Evolutionary conservation across 495 filamentous ascomycete genomes (phyloP), one percentile per base, ranked within the genome.

Genomic region (Cercophora newfieldiana): DNA sequence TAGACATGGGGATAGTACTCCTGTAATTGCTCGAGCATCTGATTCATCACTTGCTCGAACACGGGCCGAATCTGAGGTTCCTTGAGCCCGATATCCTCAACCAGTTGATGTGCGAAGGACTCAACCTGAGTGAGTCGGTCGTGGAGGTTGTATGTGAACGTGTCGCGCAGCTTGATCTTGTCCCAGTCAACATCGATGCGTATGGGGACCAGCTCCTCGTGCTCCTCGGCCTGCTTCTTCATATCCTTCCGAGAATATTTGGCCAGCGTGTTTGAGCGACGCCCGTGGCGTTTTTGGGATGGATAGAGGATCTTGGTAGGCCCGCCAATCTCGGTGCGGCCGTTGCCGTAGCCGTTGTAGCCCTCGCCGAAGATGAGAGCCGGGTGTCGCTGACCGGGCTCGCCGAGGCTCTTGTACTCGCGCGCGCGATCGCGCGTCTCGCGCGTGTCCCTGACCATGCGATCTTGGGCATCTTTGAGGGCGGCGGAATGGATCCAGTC

Each of bases 71-170:
- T 88, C 12, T 86, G 74, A 0, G 93, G 88, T 31, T 78, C 72
- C 59, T 81, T 80, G 16, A 99, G 82, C 24, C 89, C 88, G 74
- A 99, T 87, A 75, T 99, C 95, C 75, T 99, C 95, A 10, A 97
- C 87, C 19, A 98, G 81, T 77, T 94, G 91, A 65, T 91, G 86
- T 0, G 93, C 92, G 76, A 98, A 97, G 24, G 92, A 64, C 19
- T 95, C 91, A 31, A 88, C 84, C 16, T 86, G 83, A 5, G 95
- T 85, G 24, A 93, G 86, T 57, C 92, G 87, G 71, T 99, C 95
- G 74, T 97, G 92, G 59, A 99, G 86, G 75, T 98, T 99, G 92
- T 93, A 99, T 21, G 95, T 99, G 71, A 99, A 97, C 8, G 95
- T 99, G 77, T 99, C 95, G 71, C 95, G 89, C 66, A 99, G 86